These are phyloP conservation scores for Candida schatavii DNA, from an alignment of 805 yeast genomes.

Conservation along the genomic window DNA sequence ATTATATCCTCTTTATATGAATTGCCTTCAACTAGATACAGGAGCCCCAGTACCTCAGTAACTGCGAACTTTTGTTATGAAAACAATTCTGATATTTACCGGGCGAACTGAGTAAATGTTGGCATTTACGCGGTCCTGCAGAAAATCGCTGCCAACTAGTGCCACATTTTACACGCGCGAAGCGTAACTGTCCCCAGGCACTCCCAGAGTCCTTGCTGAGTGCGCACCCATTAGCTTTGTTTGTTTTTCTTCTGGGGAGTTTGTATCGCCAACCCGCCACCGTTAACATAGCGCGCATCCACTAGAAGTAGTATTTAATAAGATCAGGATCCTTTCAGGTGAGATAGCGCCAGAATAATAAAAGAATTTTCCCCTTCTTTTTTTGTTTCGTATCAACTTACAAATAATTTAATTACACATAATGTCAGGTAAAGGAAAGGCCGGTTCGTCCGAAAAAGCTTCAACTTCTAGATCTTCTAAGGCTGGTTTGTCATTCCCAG, in stretches of 20 bases:
- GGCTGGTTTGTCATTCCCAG: constrained; percentile 99
- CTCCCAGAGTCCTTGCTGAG: not conserved
- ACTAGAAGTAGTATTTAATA: not conserved
- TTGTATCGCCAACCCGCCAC: constrained; percentile 2
- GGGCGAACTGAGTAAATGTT: not conserved
- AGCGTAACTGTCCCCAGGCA: constrained; percentile 2
- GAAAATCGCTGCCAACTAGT: not conserved
- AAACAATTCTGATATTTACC: constrained; percentile 4
- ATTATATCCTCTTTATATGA: constrained; percentile 4
- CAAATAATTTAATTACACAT: constrained; percentile 16
- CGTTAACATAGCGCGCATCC: not conserved
- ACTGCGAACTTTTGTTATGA: constrained; percentile 2
- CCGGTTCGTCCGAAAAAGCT: constrained; percentile 91
- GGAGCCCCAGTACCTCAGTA: not conserved
- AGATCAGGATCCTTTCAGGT: not conserved
- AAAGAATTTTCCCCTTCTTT: not conserved
- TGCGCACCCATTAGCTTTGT: not conserved
- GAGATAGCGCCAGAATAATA: not conserved
- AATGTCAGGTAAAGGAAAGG: constrained; percentile 91
- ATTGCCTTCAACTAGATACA: constrained; percentile 3
- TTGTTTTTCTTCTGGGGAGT: constrained; percentile 2
- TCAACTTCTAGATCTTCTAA: constrained; percentile 97
- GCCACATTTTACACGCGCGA: not conserved
- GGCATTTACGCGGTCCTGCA: constrained; percentile 2
- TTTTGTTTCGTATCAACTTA: not conserved